Conservation (phyloP, 2,329 filamentous ascomycete species). For the Pleurostoma richardsiae region DNA sequence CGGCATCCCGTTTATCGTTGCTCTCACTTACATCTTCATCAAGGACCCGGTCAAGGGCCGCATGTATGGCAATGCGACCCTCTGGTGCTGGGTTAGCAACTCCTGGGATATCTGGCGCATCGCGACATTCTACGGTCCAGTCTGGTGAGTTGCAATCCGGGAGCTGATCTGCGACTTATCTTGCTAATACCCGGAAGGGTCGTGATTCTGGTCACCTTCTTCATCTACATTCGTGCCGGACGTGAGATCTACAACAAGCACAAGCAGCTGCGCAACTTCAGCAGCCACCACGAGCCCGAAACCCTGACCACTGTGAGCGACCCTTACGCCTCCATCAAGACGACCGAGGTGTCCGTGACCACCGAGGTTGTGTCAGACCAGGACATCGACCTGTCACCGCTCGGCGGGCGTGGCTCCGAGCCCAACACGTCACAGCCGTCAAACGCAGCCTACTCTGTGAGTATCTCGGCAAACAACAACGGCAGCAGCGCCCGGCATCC, state of each 20-base stretch:
- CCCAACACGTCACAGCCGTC: constrained; percentile 1
- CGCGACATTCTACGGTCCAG: constrained; percentile 67
- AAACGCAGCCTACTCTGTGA: constrained; percentile 38
- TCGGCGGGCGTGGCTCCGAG: constrained; percentile 18
- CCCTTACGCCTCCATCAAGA: constrained; percentile 44
- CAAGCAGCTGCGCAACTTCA: constrained; percentile 53
- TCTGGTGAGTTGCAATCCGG: constrained; percentile 47
- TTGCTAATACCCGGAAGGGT: constrained; percentile 36
- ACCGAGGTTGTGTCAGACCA: constrained; percentile 35
- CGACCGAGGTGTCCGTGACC: constrained; percentile 61
- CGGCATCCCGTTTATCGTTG: constrained; percentile 65
- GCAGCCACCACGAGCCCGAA: constrained; percentile 37
- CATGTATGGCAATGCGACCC: constrained; percentile 68
- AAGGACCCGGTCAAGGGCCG: constrained; percentile 41
- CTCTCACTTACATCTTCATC: constrained; percentile 64
- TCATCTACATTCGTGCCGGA: constrained; percentile 64
- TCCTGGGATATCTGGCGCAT: constrained; percentile 70
- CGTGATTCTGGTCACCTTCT: constrained; percentile 54
- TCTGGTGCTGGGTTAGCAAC: constrained; percentile 76
- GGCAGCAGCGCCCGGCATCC: no score
- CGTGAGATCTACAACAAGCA: constrained; percentile 64
- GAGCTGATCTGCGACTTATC: background rate
- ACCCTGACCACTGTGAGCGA: constrained; percentile 33
- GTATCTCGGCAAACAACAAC: constrained; percentile 35
- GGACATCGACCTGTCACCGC: constrained; percentile 25